Percentiles rank a stretch among this genome's conserved stretches.
phyloP scores from a whole-genome alignment of 495 filamentous ascomycete genomes.

The Acidomyces sp. region DNA sequence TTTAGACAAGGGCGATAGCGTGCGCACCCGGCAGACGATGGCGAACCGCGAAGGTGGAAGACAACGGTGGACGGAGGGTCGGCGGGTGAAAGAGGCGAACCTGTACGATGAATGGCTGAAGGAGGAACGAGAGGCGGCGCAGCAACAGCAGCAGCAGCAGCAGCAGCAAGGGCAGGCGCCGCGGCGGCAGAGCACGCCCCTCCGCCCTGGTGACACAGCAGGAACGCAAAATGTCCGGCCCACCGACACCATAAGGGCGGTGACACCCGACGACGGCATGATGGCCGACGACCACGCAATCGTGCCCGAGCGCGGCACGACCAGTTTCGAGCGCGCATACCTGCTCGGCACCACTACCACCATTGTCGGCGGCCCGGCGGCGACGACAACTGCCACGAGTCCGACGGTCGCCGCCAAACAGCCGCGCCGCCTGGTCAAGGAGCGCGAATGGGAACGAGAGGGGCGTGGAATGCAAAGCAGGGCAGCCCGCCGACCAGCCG shows the following conservation, averaged over 20 bases:
- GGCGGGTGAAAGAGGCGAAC: slow-evolving; percentile 1
- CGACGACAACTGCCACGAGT: not conserved
- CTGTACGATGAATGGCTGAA: slow-evolving; percentile 17
- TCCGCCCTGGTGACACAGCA: not conserved
- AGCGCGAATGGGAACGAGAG: slow-evolving; percentile 12
- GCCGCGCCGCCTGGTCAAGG: slow-evolving; percentile 7
- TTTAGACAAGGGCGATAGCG: too few species aligned
- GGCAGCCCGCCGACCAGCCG: slow-evolving; percentile 3
- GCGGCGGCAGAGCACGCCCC: not conserved
- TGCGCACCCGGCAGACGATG: too few species aligned
- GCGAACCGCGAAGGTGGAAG: not conserved
- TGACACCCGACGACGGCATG: slow-evolving; percentile 11
- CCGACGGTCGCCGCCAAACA: slow-evolving; percentile 1
- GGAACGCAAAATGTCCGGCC: too few species aligned
- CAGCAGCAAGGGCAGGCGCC: slow-evolving; percentile 4
- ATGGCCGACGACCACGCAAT: not conserved
- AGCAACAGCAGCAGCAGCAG: not conserved
- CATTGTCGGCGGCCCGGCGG: slow-evolving; percentile 8
- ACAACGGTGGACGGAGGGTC: slow-evolving; percentile 7
- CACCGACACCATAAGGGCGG: slow-evolving; percentile 5
- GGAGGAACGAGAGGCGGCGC: slow-evolving; percentile 3
- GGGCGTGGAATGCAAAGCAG: slow-evolving; percentile 1
- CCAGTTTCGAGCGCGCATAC: slow-evolving; percentile 13
- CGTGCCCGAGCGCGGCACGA: slow-evolving; percentile 11
- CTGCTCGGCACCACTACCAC: slow-evolving; percentile 10